Conservation (phyloP, 306 rosid species). For the Ziziphus jujuba region DNA sequence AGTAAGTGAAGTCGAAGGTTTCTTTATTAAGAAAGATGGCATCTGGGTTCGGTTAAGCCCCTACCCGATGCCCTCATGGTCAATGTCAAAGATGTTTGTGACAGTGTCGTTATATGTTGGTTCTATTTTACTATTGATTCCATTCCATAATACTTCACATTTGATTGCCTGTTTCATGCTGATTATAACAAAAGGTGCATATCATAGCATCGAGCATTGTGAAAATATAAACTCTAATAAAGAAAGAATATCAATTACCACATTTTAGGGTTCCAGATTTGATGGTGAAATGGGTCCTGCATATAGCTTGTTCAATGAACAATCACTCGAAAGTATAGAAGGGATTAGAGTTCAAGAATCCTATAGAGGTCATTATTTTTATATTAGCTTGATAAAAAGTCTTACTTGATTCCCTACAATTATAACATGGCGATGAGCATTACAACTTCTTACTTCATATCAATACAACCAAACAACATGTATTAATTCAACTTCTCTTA, state of each 20-base stretch:
- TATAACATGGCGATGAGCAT: too few relatives aligned
- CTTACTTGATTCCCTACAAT: too few relatives aligned
- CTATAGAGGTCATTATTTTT: too few relatives aligned
- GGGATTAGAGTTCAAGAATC: constrained; percentile 1
- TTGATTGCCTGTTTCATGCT: constrained; percentile 7
- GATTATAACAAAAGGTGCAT: constrained; percentile 37
- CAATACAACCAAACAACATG: too few relatives aligned
- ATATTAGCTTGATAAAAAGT: too few relatives aligned
- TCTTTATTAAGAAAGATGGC: constrained; percentile 35
- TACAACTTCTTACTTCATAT: too few relatives aligned
- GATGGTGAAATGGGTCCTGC: constrained; percentile 21
- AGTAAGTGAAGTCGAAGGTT: constrained; percentile 37
- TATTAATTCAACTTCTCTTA: too few relatives aligned
- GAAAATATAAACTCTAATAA: constrained; percentile 34
- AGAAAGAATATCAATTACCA: constrained; percentile 31
- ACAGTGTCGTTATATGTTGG: background rate
- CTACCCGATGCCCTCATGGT: constrained; percentile 37
- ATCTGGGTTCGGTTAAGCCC: constrained; percentile 37
- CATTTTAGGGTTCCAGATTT: constrained; percentile 11
- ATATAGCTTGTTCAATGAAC: constrained; percentile 19
- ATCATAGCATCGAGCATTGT: constrained; percentile 40
- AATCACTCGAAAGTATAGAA: constrained; percentile 18
- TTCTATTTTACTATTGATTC: too few relatives aligned
- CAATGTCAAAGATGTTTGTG: constrained; percentile 32
- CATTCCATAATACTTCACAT: too few relatives aligned